These are phyloP conservation scores for Eucalyptus caleyi DNA, from an alignment of 345 rosid genomes.

Conservation along the genomic window DNA sequence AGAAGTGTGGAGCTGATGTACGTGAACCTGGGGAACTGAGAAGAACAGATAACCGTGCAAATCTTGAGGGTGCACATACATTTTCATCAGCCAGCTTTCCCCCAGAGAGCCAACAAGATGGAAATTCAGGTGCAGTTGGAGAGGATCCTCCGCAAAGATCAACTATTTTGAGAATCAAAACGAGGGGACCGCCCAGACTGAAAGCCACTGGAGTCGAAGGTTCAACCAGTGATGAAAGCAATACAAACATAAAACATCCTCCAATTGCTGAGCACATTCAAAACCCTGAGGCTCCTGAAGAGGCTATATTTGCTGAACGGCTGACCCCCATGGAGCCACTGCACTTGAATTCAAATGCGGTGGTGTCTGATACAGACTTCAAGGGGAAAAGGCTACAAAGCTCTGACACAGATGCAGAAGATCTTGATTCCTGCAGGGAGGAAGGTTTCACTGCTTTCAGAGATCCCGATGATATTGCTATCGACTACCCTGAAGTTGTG, in stretches of 20 bases:
- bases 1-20: conserved; percentile 9
- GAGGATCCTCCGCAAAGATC: conserved; percentile 24
- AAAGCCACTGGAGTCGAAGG: conserved; percentile 23
- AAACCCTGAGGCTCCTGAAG: not conserved
- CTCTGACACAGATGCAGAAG: conserved; percentile 1
- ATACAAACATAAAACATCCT: conserved; percentile 4
- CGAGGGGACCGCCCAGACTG: conserved; percentile 29
- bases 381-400: not conserved
- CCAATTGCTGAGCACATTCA: conserved; percentile 4
- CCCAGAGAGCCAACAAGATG: not conserved
- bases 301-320: conserved; percentile 9
- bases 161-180: conserved; percentile 43
- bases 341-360: not conserved
- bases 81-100: conserved; percentile 1
- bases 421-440: conserved; percentile 9
- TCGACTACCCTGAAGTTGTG: conserved; percentile 18
- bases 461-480: conserved; percentile 6
- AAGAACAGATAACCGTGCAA: conserved; percentile 1
- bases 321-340: conserved; percentile 2
- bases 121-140: not conserved
- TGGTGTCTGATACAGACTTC: not conserved
- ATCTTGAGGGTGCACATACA: conserved; percentile 1
- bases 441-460: conserved; percentile 1
- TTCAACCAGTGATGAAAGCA: conserved; percentile 5
- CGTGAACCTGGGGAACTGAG: not conserved